These are phyloP conservation scores for Ramaria rubella DNA, from an alignment of 768 basidiomycete genomes.

Conservation along the genomic window DNA sequence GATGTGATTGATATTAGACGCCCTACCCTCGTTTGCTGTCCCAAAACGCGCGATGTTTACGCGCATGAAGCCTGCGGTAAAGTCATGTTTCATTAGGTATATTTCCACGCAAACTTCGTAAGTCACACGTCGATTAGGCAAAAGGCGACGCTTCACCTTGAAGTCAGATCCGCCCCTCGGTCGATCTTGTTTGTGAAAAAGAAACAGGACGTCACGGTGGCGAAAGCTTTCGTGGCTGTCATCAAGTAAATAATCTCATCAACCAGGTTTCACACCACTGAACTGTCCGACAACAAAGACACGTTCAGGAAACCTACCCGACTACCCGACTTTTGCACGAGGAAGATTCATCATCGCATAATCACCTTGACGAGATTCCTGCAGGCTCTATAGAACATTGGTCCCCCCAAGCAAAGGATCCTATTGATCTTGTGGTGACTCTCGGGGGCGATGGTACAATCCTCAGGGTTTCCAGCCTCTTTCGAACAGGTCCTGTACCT, in stretches of 20 bases:
- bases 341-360: neutral
- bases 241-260: constrained; percentile 5
- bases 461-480: constrained; percentile 86
- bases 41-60: too few species aligned
- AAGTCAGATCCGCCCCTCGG: constrained; percentile 6
- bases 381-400: constrained; percentile 1
- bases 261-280: neutral
- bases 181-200: constrained; percentile 15
- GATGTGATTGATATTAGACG: too few species aligned
- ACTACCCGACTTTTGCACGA: constrained; percentile 6
- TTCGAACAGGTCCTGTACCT: constrained; percentile 85
- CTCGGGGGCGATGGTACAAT: constrained; percentile 95
- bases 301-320: constrained; percentile 10
- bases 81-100: neutral
- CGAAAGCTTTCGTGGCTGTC: constrained; percentile 9
- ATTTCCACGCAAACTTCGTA: neutral
- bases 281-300: constrained; percentile 1
- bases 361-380: neutral
- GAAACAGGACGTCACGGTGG: constrained; percentile 3
- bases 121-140: neutral
- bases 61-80: neutral
- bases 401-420: neutral
- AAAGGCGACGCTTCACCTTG: neutral
- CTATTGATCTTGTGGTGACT: constrained; percentile 80
- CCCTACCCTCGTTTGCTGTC: too few species aligned